A percentile compares a stretch with the other conserved stretches of the same genome.
Conservation (phyloP, 495 filamentous ascomycete genomes). For the Penicillium angulare region DNA sequence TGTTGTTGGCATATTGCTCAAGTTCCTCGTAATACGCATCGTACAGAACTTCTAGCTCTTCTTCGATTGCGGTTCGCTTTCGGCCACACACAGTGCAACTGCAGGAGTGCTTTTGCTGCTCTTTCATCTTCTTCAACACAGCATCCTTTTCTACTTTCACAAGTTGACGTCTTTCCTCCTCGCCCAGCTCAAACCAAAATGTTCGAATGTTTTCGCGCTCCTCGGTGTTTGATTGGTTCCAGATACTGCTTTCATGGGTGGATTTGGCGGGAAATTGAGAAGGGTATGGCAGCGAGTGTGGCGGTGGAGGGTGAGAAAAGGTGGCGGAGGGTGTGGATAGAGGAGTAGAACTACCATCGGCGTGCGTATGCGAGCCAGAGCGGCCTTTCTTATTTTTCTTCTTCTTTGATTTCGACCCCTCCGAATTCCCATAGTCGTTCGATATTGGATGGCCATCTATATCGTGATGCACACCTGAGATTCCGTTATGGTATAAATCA, state of each 20-base stretch:
- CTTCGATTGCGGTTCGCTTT: conserved; percentile 95
- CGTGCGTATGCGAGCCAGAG: conserved; percentile 33
- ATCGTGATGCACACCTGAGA: conserved; percentile 9
- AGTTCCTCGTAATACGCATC: conserved; percentile 99
- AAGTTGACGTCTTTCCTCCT: conserved; percentile 87
- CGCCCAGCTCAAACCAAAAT: conserved; percentile 96
- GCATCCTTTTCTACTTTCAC: conserved; percentile 99
- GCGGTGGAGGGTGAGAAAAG: conserved; percentile 41
- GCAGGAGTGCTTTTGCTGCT: conserved; percentile 99
- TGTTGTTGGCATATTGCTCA: conserved; percentile 93
- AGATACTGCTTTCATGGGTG: conserved; percentile 76
- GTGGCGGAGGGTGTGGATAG: conserved; percentile 40
- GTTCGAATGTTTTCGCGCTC: conserved; percentile 96
- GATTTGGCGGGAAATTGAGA: conserved; percentile 31
- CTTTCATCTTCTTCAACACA: conserved; percentile 98
- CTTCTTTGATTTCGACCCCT: conserved; percentile 41
- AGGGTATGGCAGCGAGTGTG: conserved; percentile 26
- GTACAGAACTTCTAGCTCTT: conserved; percentile 97
- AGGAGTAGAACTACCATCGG: conserved; percentile 42
- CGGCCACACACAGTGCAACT: conserved; percentile 96
- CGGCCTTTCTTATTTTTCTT: conserved; percentile 45
- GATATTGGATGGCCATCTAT: conserved; percentile 1
- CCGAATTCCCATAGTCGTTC: conserved; percentile 17
- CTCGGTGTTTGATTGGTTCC: conserved; percentile 91
- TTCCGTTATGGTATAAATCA: conserved; percentile 18